Conservation (phyloP, 2,329 filamentous ascomycete genomes). For the Bipolaris victoriae region DNA sequence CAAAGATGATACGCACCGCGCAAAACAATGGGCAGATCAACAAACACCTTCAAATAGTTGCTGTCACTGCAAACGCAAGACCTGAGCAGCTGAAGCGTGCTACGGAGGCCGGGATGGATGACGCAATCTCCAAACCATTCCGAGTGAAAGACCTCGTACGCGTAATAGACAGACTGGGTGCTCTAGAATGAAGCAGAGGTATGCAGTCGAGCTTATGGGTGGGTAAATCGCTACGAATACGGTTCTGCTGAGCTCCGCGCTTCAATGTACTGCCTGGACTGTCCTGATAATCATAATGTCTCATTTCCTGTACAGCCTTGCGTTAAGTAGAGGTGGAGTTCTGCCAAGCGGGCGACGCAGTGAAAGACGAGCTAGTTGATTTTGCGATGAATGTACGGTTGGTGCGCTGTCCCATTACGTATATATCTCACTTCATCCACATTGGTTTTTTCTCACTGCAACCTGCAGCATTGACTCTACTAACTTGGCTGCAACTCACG, state of each 20-base stretch:
- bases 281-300: background rate
- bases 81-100: constrained; percentile 29
- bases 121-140: constrained; percentile 9
- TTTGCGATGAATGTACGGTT: background rate
- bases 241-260: background rate
- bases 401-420: background rate
- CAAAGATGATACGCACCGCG: constrained; percentile 24
- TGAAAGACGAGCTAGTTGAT: background rate
- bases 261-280: background rate
- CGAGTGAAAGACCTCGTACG: constrained; percentile 1
- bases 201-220: background rate
- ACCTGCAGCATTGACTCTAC: background rate
- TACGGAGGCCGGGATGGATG: constrained; percentile 8
- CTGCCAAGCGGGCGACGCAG: too few species aligned
- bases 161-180: constrained; percentile 3
- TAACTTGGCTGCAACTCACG: background rate
- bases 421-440: background rate
- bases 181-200: background rate
- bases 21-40: constrained; percentile 16
- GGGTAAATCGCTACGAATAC: background rate
- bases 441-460: background rate
- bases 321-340: background rate
- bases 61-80: constrained; percentile 39
- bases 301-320: background rate
- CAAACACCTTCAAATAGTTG: constrained; percentile 30